These are phyloP conservation scores for Lotus japonicus DNA, from an alignment of 306 rosid genomes.

Conservation along the genomic window DNA sequence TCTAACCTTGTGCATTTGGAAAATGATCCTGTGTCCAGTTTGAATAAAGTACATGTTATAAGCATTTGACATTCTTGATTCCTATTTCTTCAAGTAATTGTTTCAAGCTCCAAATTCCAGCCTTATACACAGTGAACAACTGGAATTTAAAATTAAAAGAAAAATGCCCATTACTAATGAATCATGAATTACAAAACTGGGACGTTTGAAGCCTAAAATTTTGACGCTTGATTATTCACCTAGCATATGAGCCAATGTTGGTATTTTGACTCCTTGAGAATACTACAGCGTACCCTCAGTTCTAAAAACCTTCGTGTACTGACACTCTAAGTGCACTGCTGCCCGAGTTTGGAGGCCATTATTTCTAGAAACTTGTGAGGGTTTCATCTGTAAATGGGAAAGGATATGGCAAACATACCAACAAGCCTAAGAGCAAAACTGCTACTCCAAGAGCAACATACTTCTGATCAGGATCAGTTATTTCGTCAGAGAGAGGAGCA, in stretches of 20 bases:
- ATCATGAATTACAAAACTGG: slow-evolving; percentile 12
- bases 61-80: neutral
- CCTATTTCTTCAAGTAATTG: neutral
- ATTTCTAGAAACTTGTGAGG: slow-evolving; percentile 44
- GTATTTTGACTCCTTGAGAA: neutral
- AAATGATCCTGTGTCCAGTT: neutral
- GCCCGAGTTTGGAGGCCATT: slow-evolving; percentile 12
- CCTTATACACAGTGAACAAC: neutral
- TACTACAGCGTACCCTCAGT: neutral
- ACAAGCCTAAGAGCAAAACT: slow-evolving; percentile 82
- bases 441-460: slow-evolving; percentile 68
- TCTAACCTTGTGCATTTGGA: neutral
- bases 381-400: slow-evolving; percentile 72
- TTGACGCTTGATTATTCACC: neutral
- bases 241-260: neutral
- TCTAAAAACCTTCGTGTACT: slow-evolving; percentile 13
- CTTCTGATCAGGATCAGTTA: slow-evolving; percentile 73
- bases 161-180: neutral
- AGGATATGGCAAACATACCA: slow-evolving; percentile 94
- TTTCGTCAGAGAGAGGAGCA: slow-evolving; percentile 90
- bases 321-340: neutral
- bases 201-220: neutral
- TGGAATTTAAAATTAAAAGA: neutral
- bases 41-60: neutral
- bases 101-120: neutral